These are phyloP conservation scores for Cryptococcus sp. DNA, from an alignment of 1,284 basidiomycete genomes.

Conservation along the genomic window DNA sequence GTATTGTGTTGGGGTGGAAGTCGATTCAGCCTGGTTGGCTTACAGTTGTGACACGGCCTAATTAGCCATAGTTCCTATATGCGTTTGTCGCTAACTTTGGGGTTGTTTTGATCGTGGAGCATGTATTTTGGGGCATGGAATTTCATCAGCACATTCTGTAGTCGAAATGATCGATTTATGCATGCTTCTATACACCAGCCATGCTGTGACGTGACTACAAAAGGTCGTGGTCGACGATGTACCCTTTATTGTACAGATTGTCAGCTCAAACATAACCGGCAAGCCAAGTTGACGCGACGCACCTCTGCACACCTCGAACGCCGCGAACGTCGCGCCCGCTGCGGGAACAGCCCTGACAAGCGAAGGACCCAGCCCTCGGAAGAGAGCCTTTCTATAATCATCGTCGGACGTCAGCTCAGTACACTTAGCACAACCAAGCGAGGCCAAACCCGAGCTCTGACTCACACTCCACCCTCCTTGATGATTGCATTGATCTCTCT, in stretches of 20 bases:
- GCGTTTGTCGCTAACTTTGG: too few relatives aligned
- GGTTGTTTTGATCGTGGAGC: background rate
- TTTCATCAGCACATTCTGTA: background rate
- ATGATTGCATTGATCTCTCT: constrained; percentile 67
- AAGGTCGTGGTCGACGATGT: constrained; percentile 36
- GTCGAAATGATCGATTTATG: background rate
- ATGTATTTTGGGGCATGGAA: background rate
- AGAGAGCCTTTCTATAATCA: constrained; percentile 57
- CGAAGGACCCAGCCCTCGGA: constrained; percentile 68
- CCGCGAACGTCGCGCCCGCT: constrained; percentile 86
- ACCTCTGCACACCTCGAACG: constrained; percentile 77
- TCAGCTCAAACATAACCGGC: too few relatives aligned
- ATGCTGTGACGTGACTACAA: constrained; percentile 14
- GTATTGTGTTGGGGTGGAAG: background rate
- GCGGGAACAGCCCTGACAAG: constrained; percentile 78
- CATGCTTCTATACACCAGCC: background rate
- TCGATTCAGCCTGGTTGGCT: too few relatives aligned
- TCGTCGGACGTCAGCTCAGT: background rate
- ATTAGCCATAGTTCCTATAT: too few relatives aligned
- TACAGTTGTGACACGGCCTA: too few relatives aligned
- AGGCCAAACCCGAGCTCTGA: constrained; percentile 17
- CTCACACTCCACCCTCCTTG: constrained; percentile 70
- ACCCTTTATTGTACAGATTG: constrained; percentile 22
- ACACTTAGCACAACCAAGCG: background rate
- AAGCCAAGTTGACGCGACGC: too few relatives aligned